phyloP scores from a whole-genome alignment of 805 yeast genomes.

The Saturnispora halmiae region DNA sequence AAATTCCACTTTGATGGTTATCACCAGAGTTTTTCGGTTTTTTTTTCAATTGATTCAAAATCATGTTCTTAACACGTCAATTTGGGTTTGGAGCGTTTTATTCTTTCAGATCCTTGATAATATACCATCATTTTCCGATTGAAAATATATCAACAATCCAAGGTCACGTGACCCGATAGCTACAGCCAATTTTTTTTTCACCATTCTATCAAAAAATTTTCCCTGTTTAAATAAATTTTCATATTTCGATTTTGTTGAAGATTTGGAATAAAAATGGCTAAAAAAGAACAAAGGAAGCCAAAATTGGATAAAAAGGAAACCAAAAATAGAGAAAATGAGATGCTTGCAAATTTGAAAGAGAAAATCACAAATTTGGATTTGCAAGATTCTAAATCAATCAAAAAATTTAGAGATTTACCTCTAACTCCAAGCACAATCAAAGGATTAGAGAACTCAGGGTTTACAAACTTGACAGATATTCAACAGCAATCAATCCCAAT shows the following conservation, averaged over 20 bases:
- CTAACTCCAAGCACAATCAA: slow-evolving; percentile 50
- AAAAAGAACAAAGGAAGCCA: slow-evolving; percentile 21
- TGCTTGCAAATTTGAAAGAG: slow-evolving; percentile 36
- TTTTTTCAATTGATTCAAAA: too few species aligned
- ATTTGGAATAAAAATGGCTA: slow-evolving; percentile 21
- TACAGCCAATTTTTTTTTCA: not conserved
- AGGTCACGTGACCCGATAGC: too few species aligned
- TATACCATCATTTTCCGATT: too few species aligned
- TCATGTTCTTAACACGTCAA: too few species aligned
- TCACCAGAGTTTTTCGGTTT: too few species aligned
- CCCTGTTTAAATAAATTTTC: slow-evolving; percentile 7
- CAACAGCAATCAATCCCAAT: slow-evolving; percentile 72
- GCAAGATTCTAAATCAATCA: slow-evolving; percentile 25
- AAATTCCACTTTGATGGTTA: not conserved
- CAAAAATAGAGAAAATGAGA: slow-evolving; percentile 28
- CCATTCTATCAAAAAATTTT: slow-evolving; percentile 3
- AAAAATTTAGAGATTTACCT: slow-evolving; percentile 72
- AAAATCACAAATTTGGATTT: slow-evolving; percentile 49
- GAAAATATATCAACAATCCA: too few species aligned
- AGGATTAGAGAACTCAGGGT: slow-evolving; percentile 75
- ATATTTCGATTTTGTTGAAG: slow-evolving; percentile 2
- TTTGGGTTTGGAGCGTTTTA: too few species aligned
- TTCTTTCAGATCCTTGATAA: too few species aligned
- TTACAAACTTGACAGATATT: slow-evolving; percentile 72
- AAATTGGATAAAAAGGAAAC: slow-evolving; percentile 24